phyloP scores from a whole-genome alignment of 169 alveolate genomes.

The Plasmodium gaboni region DNA sequence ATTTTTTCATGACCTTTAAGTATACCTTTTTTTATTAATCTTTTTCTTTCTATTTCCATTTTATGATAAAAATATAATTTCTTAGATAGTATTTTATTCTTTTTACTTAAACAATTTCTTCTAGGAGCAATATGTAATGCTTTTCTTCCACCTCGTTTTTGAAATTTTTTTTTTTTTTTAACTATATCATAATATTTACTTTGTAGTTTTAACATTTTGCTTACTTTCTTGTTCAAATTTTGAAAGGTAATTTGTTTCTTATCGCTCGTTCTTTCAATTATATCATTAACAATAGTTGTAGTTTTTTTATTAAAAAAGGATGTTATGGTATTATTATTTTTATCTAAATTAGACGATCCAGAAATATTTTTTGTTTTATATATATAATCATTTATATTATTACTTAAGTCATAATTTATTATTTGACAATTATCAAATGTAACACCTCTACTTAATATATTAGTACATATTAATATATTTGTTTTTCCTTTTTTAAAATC shows the following conservation, averaged over 20 bases:
- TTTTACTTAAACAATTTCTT: conserved; percentile 72
- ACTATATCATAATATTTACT: conserved; percentile 70
- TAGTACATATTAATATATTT: conserved; percentile 67
- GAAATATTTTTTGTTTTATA: conserved; percentile 52
- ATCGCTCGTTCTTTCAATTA: conserved; percentile 60
- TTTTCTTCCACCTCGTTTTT: conserved; percentile 74
- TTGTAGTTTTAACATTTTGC: conserved; percentile 65
- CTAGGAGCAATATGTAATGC: conserved; percentile 66
- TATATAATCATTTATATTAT: conserved; percentile 74
- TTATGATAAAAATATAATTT: conserved; percentile 74
- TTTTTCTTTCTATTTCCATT: conserved; percentile 62
- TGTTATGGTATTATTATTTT: conserved; percentile 46
- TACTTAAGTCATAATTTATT: conserved; percentile 68
- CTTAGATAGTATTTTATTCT: conserved; percentile 72
- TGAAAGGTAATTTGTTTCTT: conserved; percentile 72
- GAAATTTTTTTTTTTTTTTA: conserved; percentile 46
- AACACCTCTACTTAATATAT: conserved; percentile 71
- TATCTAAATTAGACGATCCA: background rate
- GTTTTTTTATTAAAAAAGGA: conserved; percentile 71
- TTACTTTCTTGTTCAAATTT: conserved; percentile 72
- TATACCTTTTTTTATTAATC: conserved; percentile 73
- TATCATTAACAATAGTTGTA: conserved; percentile 38
- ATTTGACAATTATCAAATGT: conserved; percentile 55
- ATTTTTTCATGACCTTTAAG: conserved; percentile 66
- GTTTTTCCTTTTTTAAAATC: conserved; percentile 42